Base-by-base conservation (phyloP, 768 basidiomycete species). In the Agaricus subrufescens region DNA sequence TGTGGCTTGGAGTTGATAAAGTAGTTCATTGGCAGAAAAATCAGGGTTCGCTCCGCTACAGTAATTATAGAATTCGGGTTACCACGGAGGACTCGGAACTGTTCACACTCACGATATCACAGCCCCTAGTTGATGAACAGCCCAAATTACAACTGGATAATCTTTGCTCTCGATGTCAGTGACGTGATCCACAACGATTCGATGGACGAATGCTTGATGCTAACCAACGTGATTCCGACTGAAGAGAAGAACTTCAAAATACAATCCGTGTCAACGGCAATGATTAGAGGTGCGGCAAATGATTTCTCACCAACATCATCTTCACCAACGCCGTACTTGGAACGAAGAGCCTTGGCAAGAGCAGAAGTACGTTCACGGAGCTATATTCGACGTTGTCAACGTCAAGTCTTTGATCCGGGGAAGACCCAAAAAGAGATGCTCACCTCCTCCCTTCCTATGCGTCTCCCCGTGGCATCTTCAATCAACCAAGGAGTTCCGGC, bases 181-280 rank as follows among this genome's bases (percentile, higher is more conserved):
- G 26, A 27, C 10, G 37, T 12, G 48, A 31, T 19, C 54, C 15
- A 37, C 26, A 19, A 11, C 51, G 19, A 44, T 3, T 29, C 19
- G 38, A 14, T 42, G 19, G 19, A 19, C 19, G 19, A 19, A 19
- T 19, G 19, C 19, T 19, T 19, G 19, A 19, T 19, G 63, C 75
- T 42, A 59, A 83, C 85, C 86, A 42, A 87, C 65, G 61, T 87
- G 83, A 64, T 89, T 89, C 29, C 83, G 77, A 58, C 85, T 84
- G 66, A 82, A 86, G 42, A 87, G 63, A 54, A 86, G 71, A 7
- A 85, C 87, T 87, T 60, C 25, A 27, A 27, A 30, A n/a, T 39
- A 44, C 27, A 4, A 34, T 19, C 19, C 19, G 19, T 19, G 19
- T 19, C 19, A 31, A 42, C 39, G 43, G 2, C 9, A 45, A 49